phyloP scores from a whole-genome alignment of 2,329 filamentous ascomycete species.

The Talaromyces islandicus region DNA sequence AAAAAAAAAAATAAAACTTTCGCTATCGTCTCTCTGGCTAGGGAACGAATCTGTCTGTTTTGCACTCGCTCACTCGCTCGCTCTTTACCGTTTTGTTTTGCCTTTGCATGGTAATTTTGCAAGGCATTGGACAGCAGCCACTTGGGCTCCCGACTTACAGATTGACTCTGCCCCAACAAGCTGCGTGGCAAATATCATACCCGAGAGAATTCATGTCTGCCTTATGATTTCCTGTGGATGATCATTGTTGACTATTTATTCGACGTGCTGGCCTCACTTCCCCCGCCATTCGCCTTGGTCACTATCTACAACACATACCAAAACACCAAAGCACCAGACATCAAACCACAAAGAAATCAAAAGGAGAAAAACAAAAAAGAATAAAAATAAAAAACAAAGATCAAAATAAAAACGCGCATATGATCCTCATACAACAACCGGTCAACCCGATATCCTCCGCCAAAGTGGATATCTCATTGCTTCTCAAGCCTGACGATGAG shows the following conservation, averaged over 20 bases:
- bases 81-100: too few relatives aligned
- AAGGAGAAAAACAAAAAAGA: background rate
- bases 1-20: too few relatives aligned
- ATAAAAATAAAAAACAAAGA: background rate
- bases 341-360: background rate
- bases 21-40: background rate
- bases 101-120: too few relatives aligned
- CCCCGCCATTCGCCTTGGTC: too few relatives aligned
- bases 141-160: background rate
- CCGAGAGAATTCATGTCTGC: background rate
- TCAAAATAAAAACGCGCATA: conserved; percentile 30
- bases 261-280: background rate
- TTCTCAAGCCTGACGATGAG: conserved; percentile 61
- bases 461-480: conserved; percentile 92
- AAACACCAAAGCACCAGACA: background rate
- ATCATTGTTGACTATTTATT: background rate
- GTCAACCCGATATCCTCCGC: conserved; percentile 39
- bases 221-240: background rate
- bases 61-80: too few relatives aligned
- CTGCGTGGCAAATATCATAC: background rate
- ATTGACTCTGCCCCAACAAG: too few relatives aligned
- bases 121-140: background rate
- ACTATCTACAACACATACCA: background rate
- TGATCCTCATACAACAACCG: conserved; percentile 38
- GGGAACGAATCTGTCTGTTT: too few relatives aligned